phyloP scores from a whole-genome alignment of 129 eudicot genomes.

The Deinandra increscens region DNA sequence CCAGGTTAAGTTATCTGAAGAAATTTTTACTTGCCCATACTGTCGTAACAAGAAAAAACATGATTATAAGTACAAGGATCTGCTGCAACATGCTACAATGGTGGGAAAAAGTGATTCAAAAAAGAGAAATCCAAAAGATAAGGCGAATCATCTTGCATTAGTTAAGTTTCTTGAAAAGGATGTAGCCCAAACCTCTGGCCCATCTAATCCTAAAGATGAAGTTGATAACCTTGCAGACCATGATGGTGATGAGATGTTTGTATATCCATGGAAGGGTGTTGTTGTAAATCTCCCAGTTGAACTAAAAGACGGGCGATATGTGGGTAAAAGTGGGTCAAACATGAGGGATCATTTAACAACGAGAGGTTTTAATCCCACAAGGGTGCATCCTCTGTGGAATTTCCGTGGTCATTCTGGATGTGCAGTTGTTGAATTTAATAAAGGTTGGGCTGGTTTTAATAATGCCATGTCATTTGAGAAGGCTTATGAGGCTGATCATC shows the following conservation, averaged over 20 bases:
- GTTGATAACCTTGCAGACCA: constrained; percentile 45
- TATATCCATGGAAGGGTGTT: constrained; percentile 88
- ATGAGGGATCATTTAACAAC: constrained; percentile 60
- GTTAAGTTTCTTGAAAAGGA: constrained; percentile 65
- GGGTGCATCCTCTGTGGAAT: constrained; percentile 82
- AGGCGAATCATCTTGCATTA: constrained; percentile 75
- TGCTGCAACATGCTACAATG: constrained; percentile 79
- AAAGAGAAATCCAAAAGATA: constrained; percentile 61
- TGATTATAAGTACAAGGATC: constrained; percentile 55
- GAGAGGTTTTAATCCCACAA: constrained; percentile 71
- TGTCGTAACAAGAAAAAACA: constrained; percentile 65
- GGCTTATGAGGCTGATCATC: constrained; percentile 70
- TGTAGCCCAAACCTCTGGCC: constrained; percentile 34
- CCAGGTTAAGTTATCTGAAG: constrained; percentile 48
- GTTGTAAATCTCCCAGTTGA: constrained; percentile 63
- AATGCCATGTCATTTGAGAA: constrained; percentile 94
- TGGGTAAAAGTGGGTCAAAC: constrained; percentile 85
- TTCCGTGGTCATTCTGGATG: constrained; percentile 72
- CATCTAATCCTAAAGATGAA: constrained; percentile 40
- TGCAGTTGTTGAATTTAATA: constrained; percentile 70
- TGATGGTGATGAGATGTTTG: constrained; percentile 84
- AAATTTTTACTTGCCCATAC: constrained; percentile 64
- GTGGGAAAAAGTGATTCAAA: constrained; percentile 63
- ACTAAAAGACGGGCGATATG: constrained; percentile 65
- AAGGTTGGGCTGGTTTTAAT: constrained; percentile 72